These are phyloP conservation scores for Zymoseptoria tritici DNA, from an alignment of 2,329 filamentous ascomycete species.

Conservation along the genomic window DNA sequence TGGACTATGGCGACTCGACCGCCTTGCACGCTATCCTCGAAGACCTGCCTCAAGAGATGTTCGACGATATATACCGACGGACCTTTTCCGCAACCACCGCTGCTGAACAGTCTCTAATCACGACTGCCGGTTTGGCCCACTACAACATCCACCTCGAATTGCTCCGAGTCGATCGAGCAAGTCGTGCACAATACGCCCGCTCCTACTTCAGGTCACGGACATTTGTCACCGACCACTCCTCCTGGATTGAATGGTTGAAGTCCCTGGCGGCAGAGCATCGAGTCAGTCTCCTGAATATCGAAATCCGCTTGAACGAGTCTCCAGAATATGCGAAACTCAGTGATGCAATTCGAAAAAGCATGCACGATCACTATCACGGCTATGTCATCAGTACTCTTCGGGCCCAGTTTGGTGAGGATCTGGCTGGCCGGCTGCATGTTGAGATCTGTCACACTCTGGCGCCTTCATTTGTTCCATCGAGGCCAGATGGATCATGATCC, in stretches of 20 bases:
- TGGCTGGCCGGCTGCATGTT: background rate
- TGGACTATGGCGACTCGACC: background rate
- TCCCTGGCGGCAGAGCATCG: background rate
- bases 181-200: background rate
- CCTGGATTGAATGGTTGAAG: background rate
- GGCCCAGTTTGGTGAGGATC: background rate
- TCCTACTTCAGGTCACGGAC: background rate
- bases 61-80: slow-evolving; percentile 1
- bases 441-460: background rate
- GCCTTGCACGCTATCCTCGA: background rate
- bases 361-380: background rate
- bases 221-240: background rate
- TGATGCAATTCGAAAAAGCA: background rate
- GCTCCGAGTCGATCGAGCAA: background rate
- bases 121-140: background rate
- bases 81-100: background rate
- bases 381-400: background rate
- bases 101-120: background rate
- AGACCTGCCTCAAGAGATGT: background rate
- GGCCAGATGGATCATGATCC: too few species aligned
- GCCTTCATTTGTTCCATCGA: too few species aligned
- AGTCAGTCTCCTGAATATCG: background rate
- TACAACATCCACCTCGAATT: background rate
- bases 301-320: background rate
- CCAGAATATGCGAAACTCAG: background rate